A percentile compares a stretch with the other conserved stretches of the same genome.
Evolutionary conservation across 164 flowering plant species (phyloP).

Genomic region (Aristolochia californica): DNA sequence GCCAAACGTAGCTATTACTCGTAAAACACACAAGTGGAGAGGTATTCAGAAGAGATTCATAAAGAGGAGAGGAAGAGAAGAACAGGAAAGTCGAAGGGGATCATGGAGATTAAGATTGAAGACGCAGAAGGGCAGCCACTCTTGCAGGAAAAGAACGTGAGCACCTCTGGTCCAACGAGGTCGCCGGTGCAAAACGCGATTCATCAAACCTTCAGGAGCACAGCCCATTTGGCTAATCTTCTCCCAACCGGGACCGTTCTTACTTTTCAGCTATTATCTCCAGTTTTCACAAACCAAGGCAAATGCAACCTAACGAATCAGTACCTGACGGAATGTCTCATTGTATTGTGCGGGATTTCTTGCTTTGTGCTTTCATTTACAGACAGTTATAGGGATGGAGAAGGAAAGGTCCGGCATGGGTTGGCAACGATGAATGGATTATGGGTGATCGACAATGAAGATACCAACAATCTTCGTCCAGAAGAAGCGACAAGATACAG

Average conservation of each 20-base stretch:
- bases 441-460: constrained; percentile 48
- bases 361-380: constrained; percentile 50
- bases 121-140: constrained; percentile 10
- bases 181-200: constrained; percentile 14
- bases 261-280: constrained; percentile 32
- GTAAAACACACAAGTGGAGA: too few species aligned
- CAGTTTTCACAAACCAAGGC: constrained; percentile 32
- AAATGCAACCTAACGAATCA: constrained; percentile 24
- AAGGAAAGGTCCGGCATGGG: constrained; percentile 56
- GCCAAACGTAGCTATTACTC: too few species aligned
- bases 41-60: too few species aligned
- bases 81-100: too few species aligned
- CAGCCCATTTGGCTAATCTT: constrained; percentile 23
- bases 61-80: too few species aligned
- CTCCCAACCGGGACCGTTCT: constrained; percentile 26
- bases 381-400: constrained; percentile 49
- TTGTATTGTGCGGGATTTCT: constrained; percentile 31
- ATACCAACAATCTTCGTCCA: constrained; percentile 6
- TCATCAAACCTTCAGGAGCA: constrained; percentile 15
- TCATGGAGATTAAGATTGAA: constrained; percentile 14
- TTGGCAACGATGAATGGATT: constrained; percentile 44
- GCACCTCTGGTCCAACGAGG: neutral
- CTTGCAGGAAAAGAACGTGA: neutral
- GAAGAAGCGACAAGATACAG: constrained; percentile 28
- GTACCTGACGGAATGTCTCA: constrained; percentile 20